phyloP scores from a whole-genome alignment of 1,139 yeast genomes.

The Taphrina wiesneri region DNA sequence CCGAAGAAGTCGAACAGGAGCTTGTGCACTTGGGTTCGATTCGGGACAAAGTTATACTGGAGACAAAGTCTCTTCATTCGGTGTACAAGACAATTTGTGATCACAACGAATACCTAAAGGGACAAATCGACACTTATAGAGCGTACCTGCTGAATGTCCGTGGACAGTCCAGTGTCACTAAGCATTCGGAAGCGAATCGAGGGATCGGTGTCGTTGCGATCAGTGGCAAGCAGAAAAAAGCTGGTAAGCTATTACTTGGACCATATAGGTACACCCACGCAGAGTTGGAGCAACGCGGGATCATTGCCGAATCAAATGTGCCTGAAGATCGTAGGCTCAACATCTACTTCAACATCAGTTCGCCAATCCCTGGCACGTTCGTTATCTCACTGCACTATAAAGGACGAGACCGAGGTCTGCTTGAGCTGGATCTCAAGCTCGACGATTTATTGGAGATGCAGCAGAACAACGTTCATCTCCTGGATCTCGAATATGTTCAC shows the following conservation, averaged over 20 bases:
- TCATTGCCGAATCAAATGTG: conserved; percentile 44
- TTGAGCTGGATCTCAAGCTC: conserved; percentile 45
- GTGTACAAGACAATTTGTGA: conserved; percentile 47
- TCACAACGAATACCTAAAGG: conserved; percentile 47
- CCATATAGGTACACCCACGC: conserved; percentile 45
- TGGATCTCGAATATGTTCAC: conserved; percentile 46
- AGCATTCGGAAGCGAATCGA: conserved; percentile 38
- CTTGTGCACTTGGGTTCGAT: conserved; percentile 48
- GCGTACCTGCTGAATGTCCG: conserved; percentile 48
- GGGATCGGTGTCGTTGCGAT: conserved; percentile 40
- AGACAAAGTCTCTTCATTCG: conserved; percentile 46
- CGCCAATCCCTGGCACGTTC: conserved; percentile 48
- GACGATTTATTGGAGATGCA: conserved; percentile 48
- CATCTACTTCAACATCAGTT: conserved; percentile 43
- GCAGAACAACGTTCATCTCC: conserved; percentile 42
- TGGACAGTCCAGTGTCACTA: conserved; percentile 44
- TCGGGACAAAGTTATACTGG: conserved; percentile 46
- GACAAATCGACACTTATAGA: conserved; percentile 48
- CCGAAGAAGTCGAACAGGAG: conserved; percentile 47
- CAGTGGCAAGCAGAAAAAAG: conserved; percentile 40
- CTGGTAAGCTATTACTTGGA: conserved; percentile 41
- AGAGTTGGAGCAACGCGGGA: conserved; percentile 45
- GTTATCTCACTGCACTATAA: conserved; percentile 46
- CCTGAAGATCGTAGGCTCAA: conserved; percentile 42
- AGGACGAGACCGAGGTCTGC: conserved; percentile 44